Evolutionary conservation across 2,329 filamentous ascomycete species (phyloP), one percentile per base, ranked within the genome.

Genomic region (Cladophialophora bantiana): DNA sequence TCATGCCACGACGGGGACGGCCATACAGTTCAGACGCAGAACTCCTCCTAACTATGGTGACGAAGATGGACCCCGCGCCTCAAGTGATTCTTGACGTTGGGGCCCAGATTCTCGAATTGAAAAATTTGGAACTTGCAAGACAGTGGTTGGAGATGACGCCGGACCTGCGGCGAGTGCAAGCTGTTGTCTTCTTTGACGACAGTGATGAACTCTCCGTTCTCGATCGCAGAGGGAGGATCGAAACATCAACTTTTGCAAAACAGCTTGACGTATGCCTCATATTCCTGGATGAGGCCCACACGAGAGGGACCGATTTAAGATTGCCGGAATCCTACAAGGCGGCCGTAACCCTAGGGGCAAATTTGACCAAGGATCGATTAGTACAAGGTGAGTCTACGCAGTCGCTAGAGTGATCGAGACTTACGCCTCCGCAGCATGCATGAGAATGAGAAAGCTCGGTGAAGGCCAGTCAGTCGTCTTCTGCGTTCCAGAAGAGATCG

Each of bases 21-120:
- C 59, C 50, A 4, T 13, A 61, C 9, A 18, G 66, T 2, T 65
- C 77, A 0, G 75, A 82, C 60, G 80, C 81, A 0, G 73, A 81
- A 12, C 66, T 71, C 1, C 72, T 90, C 0, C 71, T 93, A 0
- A 42, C 75, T 0, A 74, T 81, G 5, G 78, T 90, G 0, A 74
- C 78, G 0, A 53, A 55, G 0, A 75, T 85, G 54, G 53, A 78
- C 0, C 77, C 79, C 0, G 73, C 77, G 0, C 79, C 85, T 0
- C 82, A 83, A 0, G 88, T 93, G 0, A 83, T 93, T 1, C 79
- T 93, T 0, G 90, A 93, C 68, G 89, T 90, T 0, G 90, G 90
- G 0, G 90, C 90, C 0, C 86, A 89, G 57, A 85, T 93, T 6
- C 74, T 93, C 0, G 89, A 92, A 36, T 76, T 89, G 0, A 80